Conservation (phyloP, 306 rosid genomes). For the Acacia crassicarpa region DNA sequence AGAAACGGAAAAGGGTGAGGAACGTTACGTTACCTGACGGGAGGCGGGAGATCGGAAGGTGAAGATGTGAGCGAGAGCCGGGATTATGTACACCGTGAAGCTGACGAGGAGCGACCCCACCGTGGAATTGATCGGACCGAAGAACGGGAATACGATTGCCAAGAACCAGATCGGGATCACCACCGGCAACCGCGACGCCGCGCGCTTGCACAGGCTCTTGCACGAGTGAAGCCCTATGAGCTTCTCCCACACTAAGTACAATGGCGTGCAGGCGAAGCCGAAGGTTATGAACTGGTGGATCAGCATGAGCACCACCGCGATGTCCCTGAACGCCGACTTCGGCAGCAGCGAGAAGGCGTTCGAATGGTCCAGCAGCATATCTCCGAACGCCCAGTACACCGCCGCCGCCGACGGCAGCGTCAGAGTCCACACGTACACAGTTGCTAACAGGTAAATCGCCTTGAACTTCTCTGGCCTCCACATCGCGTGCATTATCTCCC, state of each 20-base stretch:
- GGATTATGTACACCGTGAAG: conserved; percentile 96
- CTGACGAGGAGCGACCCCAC: conserved; percentile 97
- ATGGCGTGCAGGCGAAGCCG: conserved; percentile 97
- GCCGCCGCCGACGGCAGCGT: conserved; percentile 92
- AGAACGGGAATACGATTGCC: conserved; percentile 93
- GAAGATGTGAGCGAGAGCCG: conserved; percentile 82
- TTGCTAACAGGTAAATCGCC: conserved; percentile 78
- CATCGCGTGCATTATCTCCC: conserved; percentile 99
- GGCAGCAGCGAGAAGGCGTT: conserved; percentile 97
- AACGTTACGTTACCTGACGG: conserved; percentile 57
- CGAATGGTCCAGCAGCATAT: conserved; percentile 92
- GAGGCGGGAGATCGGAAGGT: conserved; percentile 84
- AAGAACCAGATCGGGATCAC: conserved; percentile 95
- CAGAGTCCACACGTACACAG: conserved; percentile 87
- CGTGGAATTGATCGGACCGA: conserved; percentile 96
- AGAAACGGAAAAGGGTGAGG: not conserved
- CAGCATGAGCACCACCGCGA: conserved; percentile 93
- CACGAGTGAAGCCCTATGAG: conserved; percentile 87
- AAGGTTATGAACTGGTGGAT: conserved; percentile 98
- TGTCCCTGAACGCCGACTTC: conserved; percentile 73
- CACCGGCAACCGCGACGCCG: conserved; percentile 89
- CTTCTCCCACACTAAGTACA: conserved; percentile 96
- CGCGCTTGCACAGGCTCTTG: conserved; percentile 91
- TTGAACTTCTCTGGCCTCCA: conserved; percentile 98
- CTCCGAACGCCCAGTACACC: conserved; percentile 99